These are phyloP conservation scores for Daldinia childiae DNA, from an alignment of 495 filamentous ascomycete species.

Conservation along the genomic window DNA sequence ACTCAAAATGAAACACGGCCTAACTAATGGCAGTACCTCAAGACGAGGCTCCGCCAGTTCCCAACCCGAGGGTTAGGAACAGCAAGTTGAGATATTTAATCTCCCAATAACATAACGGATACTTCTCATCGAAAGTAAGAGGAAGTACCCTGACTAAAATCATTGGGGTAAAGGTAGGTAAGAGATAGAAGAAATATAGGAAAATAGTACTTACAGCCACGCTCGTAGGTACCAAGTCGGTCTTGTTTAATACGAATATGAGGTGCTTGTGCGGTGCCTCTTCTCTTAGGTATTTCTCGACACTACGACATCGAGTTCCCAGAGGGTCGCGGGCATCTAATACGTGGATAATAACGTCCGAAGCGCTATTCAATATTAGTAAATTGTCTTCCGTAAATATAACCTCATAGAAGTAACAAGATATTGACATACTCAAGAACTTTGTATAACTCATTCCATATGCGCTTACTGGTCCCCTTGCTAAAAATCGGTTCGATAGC, in stretches of 20 bases:
- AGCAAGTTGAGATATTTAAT: slow-evolving; percentile 75
- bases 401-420: not conserved
- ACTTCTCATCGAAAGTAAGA: slow-evolving; percentile 70
- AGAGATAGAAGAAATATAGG: slow-evolving; percentile 27
- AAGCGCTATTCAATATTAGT: slow-evolving; percentile 53
- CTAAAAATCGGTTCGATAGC: slow-evolving; percentile 89
- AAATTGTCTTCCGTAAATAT: not conserved
- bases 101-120: slow-evolving; percentile 99
- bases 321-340: slow-evolving; percentile 91
- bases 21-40: slow-evolving; percentile 82
- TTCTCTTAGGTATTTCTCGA: slow-evolving; percentile 92
- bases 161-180: slow-evolving; percentile 61
- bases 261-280: slow-evolving; percentile 97
- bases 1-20: slow-evolving; percentile 79
- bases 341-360: slow-evolving; percentile 96
- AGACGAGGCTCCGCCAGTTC: slow-evolving; percentile 82
- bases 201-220: slow-evolving; percentile 81
- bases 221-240: slow-evolving; percentile 90
- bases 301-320: slow-evolving; percentile 86
- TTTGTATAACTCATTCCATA: slow-evolving; percentile 98
- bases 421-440: slow-evolving; percentile 75
- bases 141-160: slow-evolving; percentile 95
- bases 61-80: slow-evolving; percentile 64
- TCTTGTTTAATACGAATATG: slow-evolving; percentile 94
- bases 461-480: slow-evolving; percentile 93